Conservation (phyloP, 2,329 filamentous ascomycete species). For the Colletotrichum destructivum region DNA sequence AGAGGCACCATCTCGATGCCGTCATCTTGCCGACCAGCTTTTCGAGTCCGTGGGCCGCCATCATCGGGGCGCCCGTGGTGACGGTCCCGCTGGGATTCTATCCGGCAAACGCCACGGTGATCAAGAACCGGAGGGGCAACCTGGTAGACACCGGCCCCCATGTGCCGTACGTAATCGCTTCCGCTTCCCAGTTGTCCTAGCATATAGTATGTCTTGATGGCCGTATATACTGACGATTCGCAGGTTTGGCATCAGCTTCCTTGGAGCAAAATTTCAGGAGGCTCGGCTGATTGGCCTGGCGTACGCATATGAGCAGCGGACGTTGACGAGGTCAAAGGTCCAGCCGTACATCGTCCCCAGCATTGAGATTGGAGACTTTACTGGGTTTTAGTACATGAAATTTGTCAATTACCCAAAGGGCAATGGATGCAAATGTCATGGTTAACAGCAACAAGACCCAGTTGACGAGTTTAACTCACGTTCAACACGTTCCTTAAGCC, state of each 20-base stretch:
- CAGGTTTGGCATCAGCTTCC: conserved; percentile 74
- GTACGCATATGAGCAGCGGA: conserved; percentile 78
- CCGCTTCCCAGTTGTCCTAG: too few relatives aligned
- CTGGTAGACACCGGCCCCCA: conserved; percentile 40
- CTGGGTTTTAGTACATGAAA: conserved; percentile 19
- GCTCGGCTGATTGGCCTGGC: conserved; percentile 73
- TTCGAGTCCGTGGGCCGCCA: conserved; percentile 44
- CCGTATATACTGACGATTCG: neutral
- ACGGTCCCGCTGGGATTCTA: conserved; percentile 73
- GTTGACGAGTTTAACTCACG: too few relatives aligned
- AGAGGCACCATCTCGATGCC: conserved; percentile 69
- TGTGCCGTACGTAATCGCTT: conserved; percentile 41
- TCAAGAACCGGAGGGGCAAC: conserved; percentile 39
- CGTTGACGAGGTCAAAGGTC: conserved; percentile 47
- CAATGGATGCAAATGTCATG: too few relatives aligned
- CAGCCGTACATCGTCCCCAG: conserved; percentile 50
- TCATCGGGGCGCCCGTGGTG: conserved; percentile 62
- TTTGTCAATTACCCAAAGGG: too few relatives aligned
- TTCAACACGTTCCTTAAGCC: too few relatives aligned
- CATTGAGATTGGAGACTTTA: conserved; percentile 51
- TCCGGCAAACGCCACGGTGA: conserved; percentile 38
- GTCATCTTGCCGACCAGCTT: conserved; percentile 69
- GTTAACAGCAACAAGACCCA: too few relatives aligned
- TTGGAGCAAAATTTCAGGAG: conserved; percentile 73
- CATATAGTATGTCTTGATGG: neutral